Base-by-base conservation (phyloP, 2,329 filamentous ascomycete species). In the Stenocarpella maydis region DNA sequence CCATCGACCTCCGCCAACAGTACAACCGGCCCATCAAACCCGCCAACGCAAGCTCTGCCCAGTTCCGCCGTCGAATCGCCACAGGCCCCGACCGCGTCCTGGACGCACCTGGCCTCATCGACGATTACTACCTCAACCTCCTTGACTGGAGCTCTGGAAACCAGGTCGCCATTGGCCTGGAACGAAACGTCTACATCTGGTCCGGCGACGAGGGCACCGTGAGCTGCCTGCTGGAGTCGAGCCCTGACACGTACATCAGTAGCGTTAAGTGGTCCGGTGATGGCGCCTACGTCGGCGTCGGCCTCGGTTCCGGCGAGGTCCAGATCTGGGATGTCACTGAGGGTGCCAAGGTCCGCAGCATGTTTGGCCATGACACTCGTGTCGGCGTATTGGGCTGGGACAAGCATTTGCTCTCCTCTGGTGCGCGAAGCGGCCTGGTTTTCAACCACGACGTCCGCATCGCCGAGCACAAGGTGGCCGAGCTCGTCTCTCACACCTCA, bases 261-360 rank as follows among this genome's bases (percentile, higher is more conserved):
- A 98, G 95, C 74, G 95, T 99, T 77, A 98, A 98, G 85, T 99
- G 96, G 96, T 98, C 95, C 72, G 94, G 93, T 63, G 96, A 99
- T 77, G 96, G 96, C 71, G 95, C 95, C 39, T 98, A 99, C 78
- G 95, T 99, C 73, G 92, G 95, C 73, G 95, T 98, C 74, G 96
- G 96, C 71, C 91, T 99, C 63, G 95, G 95, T 71, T 94, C 94
- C 45, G 96, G 96, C 71, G 96, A 99, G 81, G 94, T 99, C 45
- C 96, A 99, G 84, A 99, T 99, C 83, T 99, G 96, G 95, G 96
- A 98, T 77, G 95, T 98, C 34, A 92, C 97, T 76, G 96, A 99
- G 81, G 90, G 92, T 72, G 91, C 90, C 78, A 98, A 98, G 88
- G 91, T 99, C 70, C 95, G 96, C 80, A 98, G 94, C 86, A 99